phyloP scores from a whole-genome alignment of 208 protist genomes.

The Leishmania aethiopica region DNA sequence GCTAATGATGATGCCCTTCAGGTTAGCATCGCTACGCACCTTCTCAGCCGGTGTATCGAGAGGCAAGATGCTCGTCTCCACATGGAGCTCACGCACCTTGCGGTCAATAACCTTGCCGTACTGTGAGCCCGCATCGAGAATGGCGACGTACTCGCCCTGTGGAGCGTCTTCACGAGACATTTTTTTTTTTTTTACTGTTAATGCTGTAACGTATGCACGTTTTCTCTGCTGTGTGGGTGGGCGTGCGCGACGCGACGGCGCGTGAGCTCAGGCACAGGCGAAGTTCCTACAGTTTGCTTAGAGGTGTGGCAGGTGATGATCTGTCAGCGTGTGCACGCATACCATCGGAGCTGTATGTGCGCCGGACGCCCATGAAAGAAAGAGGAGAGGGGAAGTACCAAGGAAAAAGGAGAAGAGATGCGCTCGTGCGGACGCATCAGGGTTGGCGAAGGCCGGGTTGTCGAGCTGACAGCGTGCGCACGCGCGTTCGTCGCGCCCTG shows the following conservation, averaged over 20 bases:
- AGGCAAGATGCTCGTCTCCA: slow-evolving; percentile 92
- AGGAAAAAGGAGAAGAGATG: not conserved
- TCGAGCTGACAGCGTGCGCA: not conserved
- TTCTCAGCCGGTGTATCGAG: slow-evolving; percentile 64
- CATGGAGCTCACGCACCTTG: slow-evolving; percentile 94
- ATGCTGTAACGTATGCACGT: not conserved
- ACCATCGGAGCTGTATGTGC: not conserved
- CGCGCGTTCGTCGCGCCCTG: not conserved
- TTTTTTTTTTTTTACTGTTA: not conserved
- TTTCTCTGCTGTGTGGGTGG: not conserved
- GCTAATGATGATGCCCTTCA: slow-evolving; percentile 96
- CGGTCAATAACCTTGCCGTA: slow-evolving; percentile 97
- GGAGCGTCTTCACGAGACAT: slow-evolving; percentile 16
- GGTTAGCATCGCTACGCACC: slow-evolving; percentile 43
- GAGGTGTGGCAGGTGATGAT: not conserved
- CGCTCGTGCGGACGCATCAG: not conserved
- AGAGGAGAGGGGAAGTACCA: not conserved
- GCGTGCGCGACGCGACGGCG: not conserved
- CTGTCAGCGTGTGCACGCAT: not conserved
- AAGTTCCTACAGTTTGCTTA: no score
- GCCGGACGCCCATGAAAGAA: not conserved
- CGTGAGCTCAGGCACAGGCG: not conserved
- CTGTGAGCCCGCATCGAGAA: slow-evolving; percentile 97
- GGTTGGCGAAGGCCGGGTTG: not conserved
- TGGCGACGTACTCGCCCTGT: slow-evolving; percentile 84